A percentile compares a stretch with the other conserved stretches of the same genome.
phyloP scores from a whole-genome alignment of 345 rosid species.

The Raphanus sativus region DNA sequence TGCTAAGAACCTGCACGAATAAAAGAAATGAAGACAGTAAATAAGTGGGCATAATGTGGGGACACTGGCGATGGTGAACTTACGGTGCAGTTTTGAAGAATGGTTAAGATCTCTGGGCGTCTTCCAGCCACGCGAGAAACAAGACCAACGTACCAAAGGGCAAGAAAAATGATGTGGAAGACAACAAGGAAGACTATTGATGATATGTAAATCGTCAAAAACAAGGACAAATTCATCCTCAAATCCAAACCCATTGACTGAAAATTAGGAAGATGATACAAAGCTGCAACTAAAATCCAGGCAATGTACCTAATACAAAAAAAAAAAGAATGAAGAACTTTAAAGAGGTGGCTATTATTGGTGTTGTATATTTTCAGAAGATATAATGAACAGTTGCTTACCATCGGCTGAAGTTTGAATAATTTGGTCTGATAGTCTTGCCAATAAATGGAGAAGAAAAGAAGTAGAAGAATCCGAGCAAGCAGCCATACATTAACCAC shows the following conservation, averaged over 20 bases:
- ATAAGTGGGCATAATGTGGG: conserved; percentile 8
- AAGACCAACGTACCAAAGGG: conserved; percentile 91
- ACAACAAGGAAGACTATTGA: conserved; percentile 92
- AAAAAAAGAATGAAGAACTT: neutral
- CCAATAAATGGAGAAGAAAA: conserved; percentile 94
- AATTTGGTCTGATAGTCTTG: conserved; percentile 94
- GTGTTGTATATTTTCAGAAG: neutral
- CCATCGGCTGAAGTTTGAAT: conserved; percentile 97
- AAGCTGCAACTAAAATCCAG: conserved; percentile 96
- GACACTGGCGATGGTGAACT: conserved; percentile 35
- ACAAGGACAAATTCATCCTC: conserved; percentile 98
- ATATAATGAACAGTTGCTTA: conserved; percentile 40
- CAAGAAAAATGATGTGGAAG: conserved; percentile 86
- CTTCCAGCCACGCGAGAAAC: conserved; percentile 94
- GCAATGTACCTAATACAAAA: conserved; percentile 69
- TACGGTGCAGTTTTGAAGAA: conserved; percentile 93
- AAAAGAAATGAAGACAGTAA: conserved; percentile 16
- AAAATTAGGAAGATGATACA: conserved; percentile 99
- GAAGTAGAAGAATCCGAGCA: conserved; percentile 98
- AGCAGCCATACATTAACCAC: conserved; percentile 99
- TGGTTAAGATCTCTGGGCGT: conserved; percentile 91
- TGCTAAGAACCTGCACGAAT: conserved; percentile 75
- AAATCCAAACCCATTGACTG: conserved; percentile 98
- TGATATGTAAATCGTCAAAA: conserved; percentile 77
- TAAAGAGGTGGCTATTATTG: neutral